phyloP scores from a whole-genome alignment of 2,329 filamentous ascomycete genomes.

The Alternaria longipes region DNA sequence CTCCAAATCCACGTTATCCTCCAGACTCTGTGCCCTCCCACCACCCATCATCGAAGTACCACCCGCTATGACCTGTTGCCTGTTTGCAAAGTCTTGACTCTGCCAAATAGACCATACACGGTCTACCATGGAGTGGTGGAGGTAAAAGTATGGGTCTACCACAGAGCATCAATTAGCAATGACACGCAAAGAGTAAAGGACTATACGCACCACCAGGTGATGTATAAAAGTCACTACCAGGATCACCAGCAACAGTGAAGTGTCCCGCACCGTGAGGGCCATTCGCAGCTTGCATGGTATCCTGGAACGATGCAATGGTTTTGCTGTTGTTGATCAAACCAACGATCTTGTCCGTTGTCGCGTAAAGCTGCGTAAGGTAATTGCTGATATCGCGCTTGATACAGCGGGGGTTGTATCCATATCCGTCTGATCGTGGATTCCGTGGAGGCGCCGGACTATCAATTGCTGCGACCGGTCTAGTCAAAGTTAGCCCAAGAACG shows the following conservation, averaged over 20 bases:
- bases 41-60: conserved; percentile 56
- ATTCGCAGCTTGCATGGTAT: conserved; percentile 47
- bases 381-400: conserved; percentile 51
- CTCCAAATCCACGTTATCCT: conserved; percentile 53
- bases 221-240: conserved; percentile 55
- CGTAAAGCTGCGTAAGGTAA: conserved; percentile 38
- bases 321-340: conserved; percentile 34
- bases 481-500: conserved; percentile 1
- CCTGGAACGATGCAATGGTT: conserved; percentile 51
- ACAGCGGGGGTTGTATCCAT: conserved; percentile 53
- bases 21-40: conserved; percentile 31
- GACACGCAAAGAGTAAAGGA: background rate
- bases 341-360: conserved; percentile 42
- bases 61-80: conserved; percentile 53
- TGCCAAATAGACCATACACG: conserved; percentile 62
- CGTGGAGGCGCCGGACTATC: conserved; percentile 39
- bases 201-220: conserved; percentile 47
- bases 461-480: conserved; percentile 36
- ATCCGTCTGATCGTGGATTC: conserved; percentile 45
- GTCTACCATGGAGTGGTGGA: conserved; percentile 62
- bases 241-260: conserved; percentile 57
- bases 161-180: background rate
- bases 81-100: conserved; percentile 52
- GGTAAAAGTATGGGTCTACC: conserved; percentile 58
- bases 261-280: conserved; percentile 59